Conservation (phyloP, 371 early-diverging fungal species). For the Mortierella sp. region DNA sequence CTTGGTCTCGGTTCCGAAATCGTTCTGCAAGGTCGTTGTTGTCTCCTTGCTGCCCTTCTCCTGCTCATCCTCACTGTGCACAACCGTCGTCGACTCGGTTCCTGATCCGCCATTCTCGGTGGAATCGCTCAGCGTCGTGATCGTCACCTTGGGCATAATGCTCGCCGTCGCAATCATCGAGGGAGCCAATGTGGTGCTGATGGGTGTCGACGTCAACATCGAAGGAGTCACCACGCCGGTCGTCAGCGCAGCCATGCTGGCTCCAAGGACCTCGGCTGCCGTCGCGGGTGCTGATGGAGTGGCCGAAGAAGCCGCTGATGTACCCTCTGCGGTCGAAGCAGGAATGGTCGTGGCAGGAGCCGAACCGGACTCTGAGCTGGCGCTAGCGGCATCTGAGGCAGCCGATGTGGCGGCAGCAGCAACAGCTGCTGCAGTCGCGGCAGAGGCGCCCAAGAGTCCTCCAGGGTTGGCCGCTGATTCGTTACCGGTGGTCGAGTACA, state of each 20-base stretch:
- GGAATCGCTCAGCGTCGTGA: slow-evolving; percentile 52
- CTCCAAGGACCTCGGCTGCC: not conserved
- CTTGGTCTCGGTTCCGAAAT: slow-evolving; percentile 21
- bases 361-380: not conserved
- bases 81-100: slow-evolving; percentile 46
- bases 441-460: slow-evolving; percentile 25
- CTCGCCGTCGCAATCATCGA: slow-evolving; percentile 55
- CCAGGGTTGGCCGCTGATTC: slow-evolving; percentile 27
- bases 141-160: slow-evolving; percentile 54
- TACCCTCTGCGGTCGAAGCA: slow-evolving; percentile 5
- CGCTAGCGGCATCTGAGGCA: slow-evolving; percentile 18
- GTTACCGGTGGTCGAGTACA: slow-evolving; percentile 54
- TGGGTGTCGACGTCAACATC: slow-evolving; percentile 19
- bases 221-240: slow-evolving; percentile 16
- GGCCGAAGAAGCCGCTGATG: slow-evolving; percentile 8
- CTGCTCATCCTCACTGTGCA: slow-evolving; percentile 37
- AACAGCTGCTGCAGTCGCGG: slow-evolving; percentile 24
- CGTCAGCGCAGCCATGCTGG: not conserved
- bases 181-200: slow-evolving; percentile 29
- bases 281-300: slow-evolving; percentile 1
- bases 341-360: slow-evolving; percentile 13
- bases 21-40: not conserved
- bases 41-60: slow-evolving; percentile 27
- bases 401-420: slow-evolving; percentile 29
- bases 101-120: slow-evolving; percentile 20